Conservation (phyloP, 2,329 filamentous ascomycete species). For the Calonectria fujianensis region DNA sequence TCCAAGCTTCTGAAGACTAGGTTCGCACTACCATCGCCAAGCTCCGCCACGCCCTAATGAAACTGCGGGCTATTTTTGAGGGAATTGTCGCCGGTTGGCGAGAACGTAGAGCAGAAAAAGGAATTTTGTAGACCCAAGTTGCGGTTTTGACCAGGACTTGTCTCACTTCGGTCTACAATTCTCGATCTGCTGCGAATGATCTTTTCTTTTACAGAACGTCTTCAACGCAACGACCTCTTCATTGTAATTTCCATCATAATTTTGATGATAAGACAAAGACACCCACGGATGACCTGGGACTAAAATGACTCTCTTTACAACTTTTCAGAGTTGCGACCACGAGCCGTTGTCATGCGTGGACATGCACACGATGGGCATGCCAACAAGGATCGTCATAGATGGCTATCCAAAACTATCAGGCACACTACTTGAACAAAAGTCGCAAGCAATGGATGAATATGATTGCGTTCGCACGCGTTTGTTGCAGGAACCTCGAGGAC, state of each 20-base stretch:
- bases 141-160: background rate
- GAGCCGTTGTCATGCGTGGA: slow-evolving; percentile 23
- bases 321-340: background rate
- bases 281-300: too few species aligned
- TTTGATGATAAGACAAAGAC: background rate
- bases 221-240: background rate
- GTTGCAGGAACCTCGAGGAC: slow-evolving; percentile 24
- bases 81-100: background rate
- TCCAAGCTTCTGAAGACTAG: background rate
- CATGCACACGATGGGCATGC: slow-evolving; percentile 31
- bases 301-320: background rate
- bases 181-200: background rate
- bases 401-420: slow-evolving; percentile 20
- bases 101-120: background rate
- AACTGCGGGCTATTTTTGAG: background rate
- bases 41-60: background rate
- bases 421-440: slow-evolving; percentile 25
- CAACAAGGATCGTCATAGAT: slow-evolving; percentile 8
- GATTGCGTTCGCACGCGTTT: slow-evolving; percentile 25
- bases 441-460: background rate
- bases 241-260: background rate
- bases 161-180: background rate
- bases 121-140: background rate
- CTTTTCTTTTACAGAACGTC: background rate
- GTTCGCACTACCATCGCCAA: background rate